Evolutionary conservation across 306 rosid species (phyloP), one percentile per base, ranked within the genome.

Genomic region (Medicago lupulina): DNA sequence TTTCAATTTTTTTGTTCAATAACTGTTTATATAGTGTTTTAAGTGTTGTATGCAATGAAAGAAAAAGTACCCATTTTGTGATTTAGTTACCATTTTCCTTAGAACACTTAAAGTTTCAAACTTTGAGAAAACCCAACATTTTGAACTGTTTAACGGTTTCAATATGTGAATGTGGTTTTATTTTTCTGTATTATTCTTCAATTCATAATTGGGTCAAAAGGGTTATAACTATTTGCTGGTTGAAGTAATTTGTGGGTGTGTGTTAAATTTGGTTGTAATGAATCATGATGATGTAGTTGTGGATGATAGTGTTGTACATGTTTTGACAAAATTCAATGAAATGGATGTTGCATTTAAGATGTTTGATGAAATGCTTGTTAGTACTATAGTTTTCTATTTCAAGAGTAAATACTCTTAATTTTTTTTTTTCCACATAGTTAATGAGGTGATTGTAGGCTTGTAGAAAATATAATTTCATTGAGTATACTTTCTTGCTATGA

Each of bases 331-430:
- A 47, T 47, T 86, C 44, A 59, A 40, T 31, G 31, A 64, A 59
- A 41, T 73, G 60, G 79, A 55, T 28, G 80, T 72, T 82, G 90
- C 83, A 47, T 72, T 59, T 16, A 21, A 12, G 79, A 36, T 84
- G 16, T 88, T 84, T 34, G 85, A 80, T 78, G 83, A 73, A 88
- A 86, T 88, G 86, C 74, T 39, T 82, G 79, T 80, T 36, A 80
- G 84, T 44, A 76, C 21, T 73, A 76, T 61, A 14, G 16, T 84
- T 15, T 15, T 75, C 34, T 59, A 31, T 69, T 75, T 73, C 67
- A 76, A 70, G 62, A 82, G 53, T 63, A 82, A 79, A 23, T 71
- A 73, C n/a, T 70, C 36, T 34, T 70, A 36, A 39, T 70, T 38
- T 67, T 69, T 55, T 67, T 55, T 67, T n/a, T 83, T 74, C 10